Evolutionary conservation across 2,329 filamentous ascomycete species (phyloP), one percentile per base, ranked within the genome.

Genomic region (Tricladium varicosporioides): DNA sequence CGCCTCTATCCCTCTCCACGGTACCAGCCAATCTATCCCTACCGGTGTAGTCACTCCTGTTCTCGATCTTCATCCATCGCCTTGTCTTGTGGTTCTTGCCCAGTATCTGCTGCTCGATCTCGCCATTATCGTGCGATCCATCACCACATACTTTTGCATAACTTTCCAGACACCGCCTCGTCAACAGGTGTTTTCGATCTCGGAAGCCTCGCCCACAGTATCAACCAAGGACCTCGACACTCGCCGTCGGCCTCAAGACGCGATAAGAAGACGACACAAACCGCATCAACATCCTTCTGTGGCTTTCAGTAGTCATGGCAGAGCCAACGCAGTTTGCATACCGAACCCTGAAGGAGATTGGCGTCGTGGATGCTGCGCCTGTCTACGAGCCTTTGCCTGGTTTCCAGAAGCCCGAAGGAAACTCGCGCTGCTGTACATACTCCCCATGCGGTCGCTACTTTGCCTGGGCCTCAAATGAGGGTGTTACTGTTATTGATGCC

Each of bases 371-470:
- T 79, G 91, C 92, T 70, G 89, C 87, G 66, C 94, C 94, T 60
- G 84, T 88, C 71, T 99, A 99, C 78, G 84, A 90, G 75, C 78
- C 87, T 71, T 82, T 97, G 71, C 78, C 89, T 70, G 93, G 89
- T 69, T 97, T 97, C 74, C 73, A 73, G 69, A 91, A 88, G 77
- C 92, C 93, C 60, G 90, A 96, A 81, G 93, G 92, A 72, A 96
- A 93, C 78, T 84, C 96, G 71, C 89, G 94, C 74, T 97, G 92
- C 79, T 95, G 89, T 80, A 85, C 86, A 70, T 99, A 99, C 80
- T 97, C 94, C 62, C 89, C 92, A 58, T 96, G 94, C 75, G 93
- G 94, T 73, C 90, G 89, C 72, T 99, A 92, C 80, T 95, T 97
- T 76, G 92, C 92, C 63, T 99, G 91, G 88, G 92, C 93, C 65